Evolutionary conservation across 768 basidiomycete species (phyloP).

Genomic region (Macrolepiota fuliginosa): DNA sequence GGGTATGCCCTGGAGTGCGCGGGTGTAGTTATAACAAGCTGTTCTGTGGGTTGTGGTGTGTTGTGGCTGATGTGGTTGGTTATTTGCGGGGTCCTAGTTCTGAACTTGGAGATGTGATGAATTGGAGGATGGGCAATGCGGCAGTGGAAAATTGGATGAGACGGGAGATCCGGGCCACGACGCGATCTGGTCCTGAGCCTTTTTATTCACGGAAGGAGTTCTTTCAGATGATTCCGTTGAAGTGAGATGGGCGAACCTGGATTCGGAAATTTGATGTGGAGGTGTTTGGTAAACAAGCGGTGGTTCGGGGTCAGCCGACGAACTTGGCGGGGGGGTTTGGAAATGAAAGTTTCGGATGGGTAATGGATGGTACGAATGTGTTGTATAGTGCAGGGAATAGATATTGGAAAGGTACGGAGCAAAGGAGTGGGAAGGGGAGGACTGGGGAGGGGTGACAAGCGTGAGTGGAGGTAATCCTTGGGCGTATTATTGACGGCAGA

Average conservation of each 20-base stretch:
- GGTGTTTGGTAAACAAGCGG: constrained; percentile 3
- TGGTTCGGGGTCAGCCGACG: constrained; percentile 1
- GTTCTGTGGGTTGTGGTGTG: not conserved
- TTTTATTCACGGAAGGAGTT: constrained; percentile 3
- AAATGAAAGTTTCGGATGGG: not conserved
- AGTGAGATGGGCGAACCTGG: not conserved
- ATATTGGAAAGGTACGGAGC: not conserved
- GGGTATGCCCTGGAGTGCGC: too few species aligned
- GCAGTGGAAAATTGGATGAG: not conserved
- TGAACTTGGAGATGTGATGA: not conserved
- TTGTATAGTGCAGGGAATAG: not conserved
- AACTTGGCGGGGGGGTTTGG: constrained; percentile 1
- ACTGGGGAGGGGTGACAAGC: constrained; percentile 7
- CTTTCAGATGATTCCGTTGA: not conserved
- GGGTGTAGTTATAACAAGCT: not conserved
- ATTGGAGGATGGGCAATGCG: not conserved
- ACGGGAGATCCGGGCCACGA: not conserved
- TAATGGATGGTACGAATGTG: not conserved
- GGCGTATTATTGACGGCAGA: constrained; percentile 12
- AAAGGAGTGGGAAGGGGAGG: not conserved
- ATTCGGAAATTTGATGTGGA: constrained; percentile 7
- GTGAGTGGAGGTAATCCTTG: constrained; percentile 10
- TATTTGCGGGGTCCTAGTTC: not conserved
- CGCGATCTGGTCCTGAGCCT: not conserved
- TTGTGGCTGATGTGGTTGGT: not conserved